Percentiles rank a stretch among this genome's conserved stretches.
Evolutionary conservation across 208 protist genomes (phyloP).

Genomic region (Willaertia magna): DNA sequence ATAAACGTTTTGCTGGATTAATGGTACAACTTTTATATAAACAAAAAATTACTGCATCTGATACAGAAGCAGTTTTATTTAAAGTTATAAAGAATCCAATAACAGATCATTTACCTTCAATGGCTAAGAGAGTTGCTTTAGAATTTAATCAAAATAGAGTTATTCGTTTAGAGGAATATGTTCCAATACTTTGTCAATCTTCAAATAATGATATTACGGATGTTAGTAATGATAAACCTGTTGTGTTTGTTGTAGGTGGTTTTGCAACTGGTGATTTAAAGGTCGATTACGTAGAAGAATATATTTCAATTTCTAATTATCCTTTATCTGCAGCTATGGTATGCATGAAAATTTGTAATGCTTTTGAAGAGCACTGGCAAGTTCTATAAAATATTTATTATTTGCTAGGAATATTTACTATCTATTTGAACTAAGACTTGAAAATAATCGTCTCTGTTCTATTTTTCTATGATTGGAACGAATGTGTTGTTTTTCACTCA

Average conservation of each 20-base stretch:
- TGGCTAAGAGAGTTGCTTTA: conserved; percentile 32
- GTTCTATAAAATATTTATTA: conserved; percentile 20
- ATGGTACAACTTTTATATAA: conserved; percentile 97
- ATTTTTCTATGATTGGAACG: too few relatives aligned
- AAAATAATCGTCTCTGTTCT: too few relatives aligned
- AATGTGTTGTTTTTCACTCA: too few relatives aligned
- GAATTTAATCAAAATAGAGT: not conserved
- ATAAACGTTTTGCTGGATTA: conserved; percentile 91
- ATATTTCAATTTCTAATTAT: conserved; percentile 60
- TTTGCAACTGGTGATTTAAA: conserved; percentile 55
- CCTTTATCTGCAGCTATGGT: conserved; percentile 48
- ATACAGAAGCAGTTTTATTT: conserved; percentile 68
- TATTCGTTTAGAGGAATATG: conserved; percentile 12
- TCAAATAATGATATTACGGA: not conserved
- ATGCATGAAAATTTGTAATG: conserved; percentile 39
- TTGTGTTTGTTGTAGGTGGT: conserved; percentile 63
- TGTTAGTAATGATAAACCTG: conserved; percentile 15
- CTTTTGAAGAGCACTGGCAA: conserved; percentile 52
- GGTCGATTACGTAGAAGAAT: conserved; percentile 46
- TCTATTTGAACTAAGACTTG: too few relatives aligned
- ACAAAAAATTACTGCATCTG: conserved; percentile 79
- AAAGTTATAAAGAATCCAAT: conserved; percentile 96
- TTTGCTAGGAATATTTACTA: too few relatives aligned
- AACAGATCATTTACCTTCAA: conserved; percentile 84
- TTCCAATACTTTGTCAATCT: conserved; percentile 3